Evolutionary conservation across 164 flowering plant genomes (phyloP).

Genomic region (Litsea cubeba): DNA sequence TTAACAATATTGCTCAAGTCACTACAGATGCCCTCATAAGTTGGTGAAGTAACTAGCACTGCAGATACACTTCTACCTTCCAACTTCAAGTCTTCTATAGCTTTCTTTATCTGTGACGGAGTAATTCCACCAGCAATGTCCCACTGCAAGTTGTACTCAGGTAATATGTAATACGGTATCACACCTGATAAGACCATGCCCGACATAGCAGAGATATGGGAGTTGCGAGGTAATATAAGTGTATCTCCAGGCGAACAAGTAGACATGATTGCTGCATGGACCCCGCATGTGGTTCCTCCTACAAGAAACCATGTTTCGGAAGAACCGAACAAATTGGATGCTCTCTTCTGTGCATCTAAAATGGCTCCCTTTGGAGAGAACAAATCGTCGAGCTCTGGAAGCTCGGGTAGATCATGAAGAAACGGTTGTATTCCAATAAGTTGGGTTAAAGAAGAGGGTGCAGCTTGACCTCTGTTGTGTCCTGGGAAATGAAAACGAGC

Average conservation of each 20-base stretch:
- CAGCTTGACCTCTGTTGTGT: conserved; percentile 75
- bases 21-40: conserved; percentile 53
- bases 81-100: conserved; percentile 34
- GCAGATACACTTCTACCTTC: conserved; percentile 39
- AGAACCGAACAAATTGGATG: conserved; percentile 47
- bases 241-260: conserved; percentile 52
- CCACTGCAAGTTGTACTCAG: conserved; percentile 42
- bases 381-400: conserved; percentile 50
- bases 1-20: conserved; percentile 26
- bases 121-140: conserved; percentile 43
- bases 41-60: conserved; percentile 48
- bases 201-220: conserved; percentile 50
- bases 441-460: conserved; percentile 36
- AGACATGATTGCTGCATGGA: conserved; percentile 58
- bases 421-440: conserved; percentile 40
- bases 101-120: conserved; percentile 34
- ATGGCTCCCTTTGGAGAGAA: conserved; percentile 46
- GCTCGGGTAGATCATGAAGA: conserved; percentile 46
- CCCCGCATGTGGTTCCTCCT: conserved; percentile 56
- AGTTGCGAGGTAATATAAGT: conserved; percentile 43
- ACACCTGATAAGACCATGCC: conserved; percentile 51
- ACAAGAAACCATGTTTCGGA: conserved; percentile 59
- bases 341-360: conserved; percentile 42
- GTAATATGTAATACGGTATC: conserved; percentile 38
- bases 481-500: conserved; percentile 88